Evolutionary conservation across 495 filamentous ascomycete species (phyloP).

Genomic region (Tuber borchii): DNA sequence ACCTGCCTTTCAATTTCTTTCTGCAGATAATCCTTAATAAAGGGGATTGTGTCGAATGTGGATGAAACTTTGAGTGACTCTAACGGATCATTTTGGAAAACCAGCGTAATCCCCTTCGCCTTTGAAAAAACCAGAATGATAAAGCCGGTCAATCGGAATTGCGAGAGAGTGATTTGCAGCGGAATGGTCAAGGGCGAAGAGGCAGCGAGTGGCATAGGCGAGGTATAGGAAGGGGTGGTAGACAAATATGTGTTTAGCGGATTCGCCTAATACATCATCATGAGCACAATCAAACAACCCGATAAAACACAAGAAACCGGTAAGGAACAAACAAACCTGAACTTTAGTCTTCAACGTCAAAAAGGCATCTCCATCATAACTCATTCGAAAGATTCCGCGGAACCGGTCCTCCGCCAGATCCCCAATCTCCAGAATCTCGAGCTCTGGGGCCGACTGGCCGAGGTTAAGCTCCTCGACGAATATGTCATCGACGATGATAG

Average conservation of each 20-base stretch:
- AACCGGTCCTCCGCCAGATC: conserved; percentile 96
- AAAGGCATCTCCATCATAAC: conserved; percentile 89
- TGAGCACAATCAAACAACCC: conserved; percentile 8
- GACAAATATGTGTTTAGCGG: conserved; percentile 91
- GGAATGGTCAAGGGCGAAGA: conserved; percentile 91
- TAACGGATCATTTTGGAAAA: conserved; percentile 95
- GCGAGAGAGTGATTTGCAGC: conserved; percentile 88
- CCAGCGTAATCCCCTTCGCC: conserved; percentile 90
- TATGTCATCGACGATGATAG: conserved; percentile 99
- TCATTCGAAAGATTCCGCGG: conserved; percentile 98
- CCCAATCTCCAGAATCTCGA: conserved; percentile 95
- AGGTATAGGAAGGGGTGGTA: conserved; percentile 83
- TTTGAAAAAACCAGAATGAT: conserved; percentile 95
- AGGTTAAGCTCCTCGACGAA: conserved; percentile 96
- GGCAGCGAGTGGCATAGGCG: conserved; percentile 86
- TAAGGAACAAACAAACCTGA: conserved; percentile 53
- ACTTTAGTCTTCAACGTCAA: conserved; percentile 90
- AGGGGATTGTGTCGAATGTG: conserved; percentile 97
- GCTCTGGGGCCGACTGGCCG: conserved; percentile 79
- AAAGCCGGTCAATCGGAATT: conserved; percentile 94
- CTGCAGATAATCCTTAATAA: conserved; percentile 93
- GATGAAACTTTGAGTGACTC: conserved; percentile 97
- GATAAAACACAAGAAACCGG: conserved; percentile 5
- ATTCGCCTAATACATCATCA: conserved; percentile 58
- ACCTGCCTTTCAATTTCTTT: conserved; percentile 94